A percentile compares a stretch with the other conserved stretches of the same genome.
Conservation (phyloP, 768 basidiomycete species). For the Auricularia cornea region DNA sequence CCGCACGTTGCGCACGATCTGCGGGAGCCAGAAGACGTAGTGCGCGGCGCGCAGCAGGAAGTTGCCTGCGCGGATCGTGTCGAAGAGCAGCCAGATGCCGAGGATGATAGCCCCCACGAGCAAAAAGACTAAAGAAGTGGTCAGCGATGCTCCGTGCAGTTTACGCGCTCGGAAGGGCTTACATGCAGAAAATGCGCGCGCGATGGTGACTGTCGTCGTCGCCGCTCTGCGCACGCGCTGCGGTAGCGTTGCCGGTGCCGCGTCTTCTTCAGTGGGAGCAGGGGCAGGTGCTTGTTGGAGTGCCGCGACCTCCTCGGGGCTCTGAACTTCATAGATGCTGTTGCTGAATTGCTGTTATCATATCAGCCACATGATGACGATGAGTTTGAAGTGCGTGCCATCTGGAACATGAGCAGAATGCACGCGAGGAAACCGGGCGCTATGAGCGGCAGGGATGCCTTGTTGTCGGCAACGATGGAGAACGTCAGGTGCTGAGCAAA, state of each 20-base stretch:
- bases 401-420: slow-evolving; percentile 72
- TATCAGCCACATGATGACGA: too few species aligned
- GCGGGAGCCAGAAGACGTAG: slow-evolving; percentile 76
- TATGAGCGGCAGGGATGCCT: slow-evolving; percentile 70
- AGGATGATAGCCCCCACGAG: slow-evolving; percentile 14
- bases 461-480: slow-evolving; percentile 75
- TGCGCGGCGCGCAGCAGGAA: slow-evolving; percentile 62
- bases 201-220: not conserved
- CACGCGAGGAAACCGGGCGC: slow-evolving; percentile 81
- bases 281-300: too few species aligned
- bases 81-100: not conserved
- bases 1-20: slow-evolving; percentile 68
- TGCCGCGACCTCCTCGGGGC: slow-evolving; percentile 51
- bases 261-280: slow-evolving; percentile 14
- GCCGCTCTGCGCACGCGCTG: not conserved
- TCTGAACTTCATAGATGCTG: slow-evolving; percentile 74
- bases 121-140: slow-evolving; percentile 41
- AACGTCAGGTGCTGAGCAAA: slow-evolving; percentile 69
- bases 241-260: not conserved
- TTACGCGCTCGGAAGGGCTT: not conserved
- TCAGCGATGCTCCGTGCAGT: too few species aligned
- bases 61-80: not conserved
- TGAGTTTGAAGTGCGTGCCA: slow-evolving; percentile 44
- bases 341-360: slow-evolving; percentile 87
- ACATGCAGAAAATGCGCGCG: not conserved